These are phyloP conservation scores for Nicotiana knightiana DNA, from an alignment of 257 asterid genomes.

Conservation along the genomic window DNA sequence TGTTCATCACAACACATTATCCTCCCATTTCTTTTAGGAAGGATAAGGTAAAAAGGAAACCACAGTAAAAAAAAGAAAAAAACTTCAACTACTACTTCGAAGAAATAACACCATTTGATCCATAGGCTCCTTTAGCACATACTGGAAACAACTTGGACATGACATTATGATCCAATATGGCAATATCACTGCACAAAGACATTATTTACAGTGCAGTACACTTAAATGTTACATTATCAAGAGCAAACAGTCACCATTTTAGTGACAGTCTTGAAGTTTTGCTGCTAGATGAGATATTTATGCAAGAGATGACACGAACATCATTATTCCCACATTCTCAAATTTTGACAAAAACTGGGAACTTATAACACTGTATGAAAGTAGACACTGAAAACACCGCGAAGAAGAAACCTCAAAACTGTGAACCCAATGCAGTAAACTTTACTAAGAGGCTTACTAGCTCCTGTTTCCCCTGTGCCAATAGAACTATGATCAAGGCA, in stretches of 20 bases:
- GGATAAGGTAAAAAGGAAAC: background rate
- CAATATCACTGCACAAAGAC: background rate
- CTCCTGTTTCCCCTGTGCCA: no score
- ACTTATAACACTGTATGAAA: background rate
- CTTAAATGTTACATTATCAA: background rate
- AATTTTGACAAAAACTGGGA: background rate
- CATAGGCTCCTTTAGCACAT: background rate
- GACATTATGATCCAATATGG: background rate
- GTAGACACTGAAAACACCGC: background rate
- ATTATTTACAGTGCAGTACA: background rate
- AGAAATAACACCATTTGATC: background rate
- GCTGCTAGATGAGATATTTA: constrained; percentile 11
- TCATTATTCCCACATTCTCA: constrained; percentile 2
- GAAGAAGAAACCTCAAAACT: constrained; percentile 6
- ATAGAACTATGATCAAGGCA: no score
- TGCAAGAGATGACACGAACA: background rate
- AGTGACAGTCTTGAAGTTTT: background rate
- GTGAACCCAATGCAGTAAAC: constrained; percentile 18
- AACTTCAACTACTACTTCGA: background rate
- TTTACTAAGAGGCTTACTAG: background rate
- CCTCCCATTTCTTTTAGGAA: background rate
- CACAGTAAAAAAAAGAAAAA: background rate
- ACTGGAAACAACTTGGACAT: background rate
- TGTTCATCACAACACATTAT: background rate
- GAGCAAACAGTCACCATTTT: background rate